Percentiles rank a stretch among this genome's conserved stretches.
Evolutionary conservation across 2,329 filamentous ascomycete genomes (phyloP).

Genomic region (Podosphaera xanthii): DNA sequence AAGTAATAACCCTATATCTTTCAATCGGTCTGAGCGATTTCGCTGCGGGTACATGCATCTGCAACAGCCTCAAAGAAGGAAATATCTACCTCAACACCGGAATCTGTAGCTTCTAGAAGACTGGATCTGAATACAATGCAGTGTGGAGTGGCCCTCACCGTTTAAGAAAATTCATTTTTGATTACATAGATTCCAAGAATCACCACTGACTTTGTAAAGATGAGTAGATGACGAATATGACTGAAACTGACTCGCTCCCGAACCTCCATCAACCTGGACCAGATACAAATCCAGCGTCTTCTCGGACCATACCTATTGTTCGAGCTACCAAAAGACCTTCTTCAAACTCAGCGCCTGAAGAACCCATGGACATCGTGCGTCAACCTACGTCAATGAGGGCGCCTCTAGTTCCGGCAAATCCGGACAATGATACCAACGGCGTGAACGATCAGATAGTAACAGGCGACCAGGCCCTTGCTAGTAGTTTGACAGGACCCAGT

Average conservation of each 20-base stretch:
- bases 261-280: constrained; percentile 11
- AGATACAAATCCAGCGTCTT: constrained; percentile 9
- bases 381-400: constrained; percentile 24
- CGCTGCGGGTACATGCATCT: constrained; percentile 13
- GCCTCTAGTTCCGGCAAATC: constrained; percentile 15
- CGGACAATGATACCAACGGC: constrained; percentile 16
- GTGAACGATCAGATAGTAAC: constrained; percentile 13
- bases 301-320: constrained; percentile 30
- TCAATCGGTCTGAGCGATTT: constrained; percentile 7
- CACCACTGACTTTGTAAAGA: constrained; percentile 8
- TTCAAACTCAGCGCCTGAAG: constrained; percentile 32
- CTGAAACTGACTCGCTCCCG: constrained; percentile 14
- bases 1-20: constrained; percentile 13
- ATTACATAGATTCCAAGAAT: not conserved
- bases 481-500: constrained; percentile 14
- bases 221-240: constrained; percentile 14
- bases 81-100: constrained; percentile 5
- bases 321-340: constrained; percentile 33
- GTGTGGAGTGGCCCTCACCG: constrained; percentile 4
- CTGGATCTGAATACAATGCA: constrained; percentile 12
- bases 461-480: constrained; percentile 18
- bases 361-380: constrained; percentile 38
- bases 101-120: constrained; percentile 3
- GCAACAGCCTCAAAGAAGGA: constrained; percentile 10
- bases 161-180: not conserved